phyloP scores from a whole-genome alignment of 768 basidiomycete genomes.

The Polyporus arcularius region DNA sequence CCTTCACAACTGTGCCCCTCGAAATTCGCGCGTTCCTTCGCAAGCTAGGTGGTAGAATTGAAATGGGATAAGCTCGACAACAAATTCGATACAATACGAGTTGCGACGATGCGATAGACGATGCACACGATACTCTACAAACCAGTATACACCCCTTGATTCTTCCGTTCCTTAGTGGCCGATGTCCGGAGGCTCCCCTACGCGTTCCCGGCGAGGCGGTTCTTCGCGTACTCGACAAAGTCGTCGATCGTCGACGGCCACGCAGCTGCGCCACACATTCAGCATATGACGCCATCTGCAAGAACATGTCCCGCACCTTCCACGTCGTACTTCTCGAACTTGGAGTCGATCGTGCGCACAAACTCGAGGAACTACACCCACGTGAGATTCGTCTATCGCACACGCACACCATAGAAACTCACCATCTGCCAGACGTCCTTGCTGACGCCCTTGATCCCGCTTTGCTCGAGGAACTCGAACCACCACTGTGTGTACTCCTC shows the following conservation, averaged over 20 bases:
- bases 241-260: slow-evolving; percentile 90
- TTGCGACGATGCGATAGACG: no score
- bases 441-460: slow-evolving; percentile 75
- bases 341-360: slow-evolving; percentile 69
- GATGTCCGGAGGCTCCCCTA: no score
- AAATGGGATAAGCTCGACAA: no score
- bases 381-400: not conserved
- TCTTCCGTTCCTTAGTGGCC: no score
- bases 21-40: no score
- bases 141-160: no score
- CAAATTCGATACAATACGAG: no score
- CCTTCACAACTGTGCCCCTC: no score
- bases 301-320: slow-evolving; percentile 53
- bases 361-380: slow-evolving; percentile 72
- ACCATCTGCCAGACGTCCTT: slow-evolving; percentile 92
- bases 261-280: slow-evolving; percentile 49
- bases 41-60: no score
- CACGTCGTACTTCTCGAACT: slow-evolving; percentile 71
- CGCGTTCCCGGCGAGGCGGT: slow-evolving; percentile 3
- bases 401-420: slow-evolving; percentile 25
- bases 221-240: slow-evolving; percentile 69
- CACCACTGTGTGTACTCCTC: slow-evolving; percentile 67
- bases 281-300: not conserved
- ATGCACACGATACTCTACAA: no score
- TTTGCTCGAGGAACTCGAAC: slow-evolving; percentile 73